These are phyloP conservation scores for Fusarium sp. DNA, from an alignment of 2,329 filamentous ascomycete species.

Conservation along the genomic window DNA sequence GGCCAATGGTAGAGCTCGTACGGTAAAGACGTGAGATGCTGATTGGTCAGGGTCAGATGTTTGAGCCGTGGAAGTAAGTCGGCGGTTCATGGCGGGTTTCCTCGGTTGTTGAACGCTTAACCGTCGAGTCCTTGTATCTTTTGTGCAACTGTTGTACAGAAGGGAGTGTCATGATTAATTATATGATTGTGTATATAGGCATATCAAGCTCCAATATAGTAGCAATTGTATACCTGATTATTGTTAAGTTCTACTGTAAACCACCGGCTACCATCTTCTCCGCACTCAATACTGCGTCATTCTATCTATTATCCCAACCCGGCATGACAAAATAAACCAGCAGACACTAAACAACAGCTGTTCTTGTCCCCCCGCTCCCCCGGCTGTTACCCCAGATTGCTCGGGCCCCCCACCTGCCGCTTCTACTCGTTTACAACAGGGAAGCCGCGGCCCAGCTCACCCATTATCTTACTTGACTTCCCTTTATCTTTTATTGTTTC, in stretches of 20 bases:
- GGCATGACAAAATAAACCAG: constrained; percentile 38
- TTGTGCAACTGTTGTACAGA: too few relatives aligned
- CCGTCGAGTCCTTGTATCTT: not conserved
- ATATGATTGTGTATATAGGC: too few relatives aligned
- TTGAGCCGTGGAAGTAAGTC: constrained; percentile 28
- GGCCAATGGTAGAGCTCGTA: constrained; percentile 44
- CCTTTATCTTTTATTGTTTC: constrained; percentile 1
- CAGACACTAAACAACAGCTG: constrained; percentile 5
- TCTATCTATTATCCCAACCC: constrained; percentile 8
- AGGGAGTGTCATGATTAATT: too few relatives aligned
- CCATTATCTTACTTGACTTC: constrained; percentile 13
- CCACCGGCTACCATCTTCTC: constrained; percentile 17
- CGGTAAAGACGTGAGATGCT: constrained; percentile 11
- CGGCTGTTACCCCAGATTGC: constrained; percentile 44
- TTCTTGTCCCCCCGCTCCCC: constrained; percentile 36
- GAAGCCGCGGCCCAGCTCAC: constrained; percentile 41
- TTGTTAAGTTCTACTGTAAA: too few relatives aligned
- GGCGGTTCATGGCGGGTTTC: constrained; percentile 48
- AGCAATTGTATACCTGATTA: too few relatives aligned
- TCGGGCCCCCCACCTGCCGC: constrained; percentile 31
- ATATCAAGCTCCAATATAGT: too few relatives aligned
- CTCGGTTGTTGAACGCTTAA: constrained; percentile 48
- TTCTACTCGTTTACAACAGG: constrained; percentile 42
- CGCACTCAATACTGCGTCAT: constrained; percentile 16
- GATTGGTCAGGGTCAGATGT: constrained; percentile 20